Percentiles rank a stretch among this genome's conserved stretches.
These are phyloP conservation scores for Paramecium primaurelia DNA, from an alignment of 73 alveolate species.

Conservation along the genomic window DNA sequence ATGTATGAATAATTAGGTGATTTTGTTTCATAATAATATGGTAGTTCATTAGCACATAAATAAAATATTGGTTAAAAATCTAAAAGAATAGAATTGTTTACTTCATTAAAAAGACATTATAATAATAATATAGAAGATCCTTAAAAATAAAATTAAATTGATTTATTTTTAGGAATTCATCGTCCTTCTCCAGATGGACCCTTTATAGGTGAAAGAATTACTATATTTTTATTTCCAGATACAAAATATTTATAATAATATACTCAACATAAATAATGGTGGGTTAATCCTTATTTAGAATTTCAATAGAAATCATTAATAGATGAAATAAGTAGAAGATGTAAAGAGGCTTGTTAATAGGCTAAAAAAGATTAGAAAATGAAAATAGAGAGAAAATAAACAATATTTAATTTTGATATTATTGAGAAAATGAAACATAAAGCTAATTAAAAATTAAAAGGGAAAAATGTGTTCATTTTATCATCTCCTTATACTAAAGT, in stretches of 20 bases:
- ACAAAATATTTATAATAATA: not conserved
- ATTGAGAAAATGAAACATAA: conserved; percentile 26
- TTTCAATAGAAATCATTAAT: not conserved
- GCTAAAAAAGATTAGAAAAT: not conserved
- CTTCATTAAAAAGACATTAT: conserved; percentile 82
- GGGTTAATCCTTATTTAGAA: not conserved
- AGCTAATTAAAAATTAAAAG: not conserved
- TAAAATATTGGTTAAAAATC: conserved; percentile 61
- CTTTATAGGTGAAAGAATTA: not conserved
- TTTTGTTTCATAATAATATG: conserved; percentile 76
- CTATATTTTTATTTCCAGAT: not conserved
- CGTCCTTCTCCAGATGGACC: conserved; percentile 31
- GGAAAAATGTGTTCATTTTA: not conserved
- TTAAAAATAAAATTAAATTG: conserved; percentile 70
- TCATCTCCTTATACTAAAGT: not conserved
- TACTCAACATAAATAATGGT: conserved; percentile 10
- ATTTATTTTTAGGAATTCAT: conserved; percentile 77
- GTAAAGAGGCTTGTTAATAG: not conserved
- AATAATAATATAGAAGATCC: conserved; percentile 81
- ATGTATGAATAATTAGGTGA: conserved; percentile 85
- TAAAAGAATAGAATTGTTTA: conserved; percentile 71
- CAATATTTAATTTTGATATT: conserved; percentile 34
- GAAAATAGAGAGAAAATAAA: not conserved
- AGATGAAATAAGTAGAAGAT: not conserved
- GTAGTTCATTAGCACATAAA: conserved; percentile 88